Evolutionary conservation across 192 early-diverging fungal species (phyloP).

Genomic region (Kappamyces sp.): DNA sequence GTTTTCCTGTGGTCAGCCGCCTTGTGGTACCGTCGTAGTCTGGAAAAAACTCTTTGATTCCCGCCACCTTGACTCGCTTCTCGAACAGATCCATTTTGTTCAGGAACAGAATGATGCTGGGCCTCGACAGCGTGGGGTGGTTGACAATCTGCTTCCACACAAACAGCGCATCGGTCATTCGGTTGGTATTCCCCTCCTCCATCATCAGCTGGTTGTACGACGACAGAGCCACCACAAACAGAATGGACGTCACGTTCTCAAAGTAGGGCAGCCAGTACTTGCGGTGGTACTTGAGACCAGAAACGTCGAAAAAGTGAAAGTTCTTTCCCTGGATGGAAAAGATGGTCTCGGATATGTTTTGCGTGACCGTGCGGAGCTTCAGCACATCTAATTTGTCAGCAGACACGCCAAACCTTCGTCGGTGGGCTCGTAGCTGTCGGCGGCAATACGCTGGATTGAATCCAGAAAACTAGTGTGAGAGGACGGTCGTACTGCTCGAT

Average conservation of each 20-base stretch:
- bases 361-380: constrained; percentile 24
- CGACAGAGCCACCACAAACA: constrained; percentile 1
- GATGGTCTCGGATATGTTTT: constrained; percentile 26
- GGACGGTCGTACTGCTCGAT: too few species aligned
- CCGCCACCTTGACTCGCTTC: background rate
- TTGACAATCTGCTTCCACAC: constrained; percentile 5
- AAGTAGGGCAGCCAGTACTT: constrained; percentile 2
- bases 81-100: constrained; percentile 17
- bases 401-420: constrained; percentile 20
- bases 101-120: constrained; percentile 16
- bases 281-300: constrained; percentile 12
- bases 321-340: constrained; percentile 29
- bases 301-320: constrained; percentile 16
- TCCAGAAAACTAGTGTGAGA: constrained; percentile 16
- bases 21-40: background rate
- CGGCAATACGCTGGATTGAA: constrained; percentile 16
- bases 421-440: constrained; percentile 19
- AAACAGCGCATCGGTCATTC: constrained; percentile 10
- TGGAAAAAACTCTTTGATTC: constrained; percentile 13
- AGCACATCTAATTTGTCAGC: constrained; percentile 28
- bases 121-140: background rate
- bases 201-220: constrained; percentile 2
- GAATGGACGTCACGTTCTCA: constrained; percentile 3
- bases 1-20: too few species aligned
- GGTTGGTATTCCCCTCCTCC: background rate